Base-by-base conservation (phyloP, 2,329 filamentous ascomycete species). In the Aspergillus fijiensis region DNA sequence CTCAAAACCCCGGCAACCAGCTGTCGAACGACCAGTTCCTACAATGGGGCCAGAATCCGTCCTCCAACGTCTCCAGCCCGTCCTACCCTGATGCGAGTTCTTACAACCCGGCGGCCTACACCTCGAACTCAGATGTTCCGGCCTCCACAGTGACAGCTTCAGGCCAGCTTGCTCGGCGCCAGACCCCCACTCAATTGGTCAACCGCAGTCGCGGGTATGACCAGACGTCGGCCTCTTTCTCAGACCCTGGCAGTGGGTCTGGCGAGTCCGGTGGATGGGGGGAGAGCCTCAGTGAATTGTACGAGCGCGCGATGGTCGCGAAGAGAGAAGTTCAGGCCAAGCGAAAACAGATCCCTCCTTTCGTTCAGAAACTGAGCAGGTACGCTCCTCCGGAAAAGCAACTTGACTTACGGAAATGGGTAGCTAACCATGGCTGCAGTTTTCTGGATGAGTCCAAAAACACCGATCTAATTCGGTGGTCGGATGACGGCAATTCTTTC, bases 311-410 rank as follows among this genome's bases (percentile, higher is more conserved):
- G 23, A 83, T 89, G 65, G 81, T 89, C 63, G 92, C 92, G 9
- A 96, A 96, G 80, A 87, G 89, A 72, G 95, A 98, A 60, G 89
- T 93, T 0, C 90, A 93, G 73, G 85, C 89, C 16, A 98, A 96
- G 77, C 84, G 93, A 69, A 98, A 98, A 77, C 91, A 96, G 71
- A 98, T 99, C 11, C 94, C 95, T 0, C 94, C 95, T 0, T 99
- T 99, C 80, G 93, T 99, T 49, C 93, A 97, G 76, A 99, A 99
- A 74, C 79, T 99, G 58, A 96, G 92, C 87, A 98, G 94, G 94
- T 96, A 81, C 79, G 85, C 42, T 47, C 54, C 27, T 23, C 14
- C n/a, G 23, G n/a, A 27, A 35, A 10, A 5, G 33, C 7, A 35
- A 35, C 33, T 16, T 2, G 3, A 35, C 10, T 14, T 39, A 25